phyloP scores from a whole-genome alignment of 805 yeast species.

The Jamesozyma lodderae region DNA sequence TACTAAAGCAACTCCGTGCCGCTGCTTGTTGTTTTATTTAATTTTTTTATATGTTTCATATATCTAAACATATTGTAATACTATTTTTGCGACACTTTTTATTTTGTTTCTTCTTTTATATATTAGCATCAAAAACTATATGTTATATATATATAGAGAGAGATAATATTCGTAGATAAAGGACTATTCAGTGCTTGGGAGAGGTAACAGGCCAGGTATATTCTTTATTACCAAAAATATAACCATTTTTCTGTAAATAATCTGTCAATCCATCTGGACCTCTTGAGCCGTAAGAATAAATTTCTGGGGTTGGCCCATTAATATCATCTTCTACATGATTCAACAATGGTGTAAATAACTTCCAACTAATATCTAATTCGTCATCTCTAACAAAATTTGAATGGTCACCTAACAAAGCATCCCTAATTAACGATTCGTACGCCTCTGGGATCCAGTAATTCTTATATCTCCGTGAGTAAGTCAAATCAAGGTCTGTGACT shows the following conservation, averaged over 20 bases:
- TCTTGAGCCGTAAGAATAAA: conserved; percentile 83
- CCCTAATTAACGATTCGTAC: conserved; percentile 88
- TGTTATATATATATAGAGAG: no score
- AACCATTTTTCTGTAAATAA: conserved; percentile 63
- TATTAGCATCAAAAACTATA: no score
- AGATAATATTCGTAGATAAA: no score
- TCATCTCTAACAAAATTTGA: conserved; percentile 97
- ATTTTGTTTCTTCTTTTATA: no score
- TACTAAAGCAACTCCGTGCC: no score
- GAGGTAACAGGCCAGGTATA: conserved; percentile 89
- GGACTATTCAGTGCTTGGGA: no score
- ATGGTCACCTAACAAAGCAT: conserved; percentile 84
- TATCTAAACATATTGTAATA: no score
- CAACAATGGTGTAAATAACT: conserved; percentile 85
- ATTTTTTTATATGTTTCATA: no score
- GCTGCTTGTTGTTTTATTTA: no score
- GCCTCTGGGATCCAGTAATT: conserved; percentile 96
- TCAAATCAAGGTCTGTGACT: conserved; percentile 81
- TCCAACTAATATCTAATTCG: conserved; percentile 91
- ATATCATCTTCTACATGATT: conserved; percentile 67
- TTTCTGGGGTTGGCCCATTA: conserved; percentile 54
- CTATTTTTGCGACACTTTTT: no score
- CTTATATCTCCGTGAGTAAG: conserved; percentile 71
- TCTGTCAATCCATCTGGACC: conserved; percentile 63
- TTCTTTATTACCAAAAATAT: conserved; percentile 45